phyloP scores from a whole-genome alignment of 1,284 basidiomycete genomes.

The Anthracocystis panici-leucophaei region DNA sequence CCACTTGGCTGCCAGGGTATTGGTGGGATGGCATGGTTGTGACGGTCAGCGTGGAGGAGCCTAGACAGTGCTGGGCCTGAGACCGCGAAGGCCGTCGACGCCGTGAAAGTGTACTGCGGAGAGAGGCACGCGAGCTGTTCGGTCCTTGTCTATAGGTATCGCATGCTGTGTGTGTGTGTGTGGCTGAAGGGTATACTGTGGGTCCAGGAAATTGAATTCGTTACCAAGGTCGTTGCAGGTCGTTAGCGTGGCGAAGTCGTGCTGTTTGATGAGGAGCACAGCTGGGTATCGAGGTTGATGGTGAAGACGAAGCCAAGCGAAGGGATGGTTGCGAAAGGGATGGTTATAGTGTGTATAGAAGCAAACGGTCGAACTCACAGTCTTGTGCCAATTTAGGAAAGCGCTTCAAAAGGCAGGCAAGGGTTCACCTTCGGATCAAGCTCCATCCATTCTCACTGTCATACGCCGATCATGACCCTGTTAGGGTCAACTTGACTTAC shows the following conservation, averaged over 20 bases:
- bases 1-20: constrained; percentile 9
- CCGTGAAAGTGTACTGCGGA: neutral
- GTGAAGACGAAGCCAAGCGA: neutral
- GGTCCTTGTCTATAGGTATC: neutral
- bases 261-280: neutral
- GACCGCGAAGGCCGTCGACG: neutral
- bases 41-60: neutral
- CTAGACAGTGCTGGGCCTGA: neutral
- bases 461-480: too few species aligned
- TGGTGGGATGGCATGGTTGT: constrained; percentile 15
- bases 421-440: too few species aligned
- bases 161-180: neutral
- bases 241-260: neutral
- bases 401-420: too few species aligned
- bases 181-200: neutral
- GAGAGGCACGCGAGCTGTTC: neutral
- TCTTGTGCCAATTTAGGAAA: too few species aligned
- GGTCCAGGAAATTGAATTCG: neutral
- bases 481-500: too few species aligned
- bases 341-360: too few species aligned
- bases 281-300: too few species aligned
- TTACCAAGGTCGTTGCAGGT: constrained; percentile 1
- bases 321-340: too few species aligned
- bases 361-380: too few species aligned
- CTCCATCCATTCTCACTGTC: too few species aligned